phyloP scores from a whole-genome alignment of 1,284 basidiomycete genomes.

The Abortiporus biennis region DNA sequence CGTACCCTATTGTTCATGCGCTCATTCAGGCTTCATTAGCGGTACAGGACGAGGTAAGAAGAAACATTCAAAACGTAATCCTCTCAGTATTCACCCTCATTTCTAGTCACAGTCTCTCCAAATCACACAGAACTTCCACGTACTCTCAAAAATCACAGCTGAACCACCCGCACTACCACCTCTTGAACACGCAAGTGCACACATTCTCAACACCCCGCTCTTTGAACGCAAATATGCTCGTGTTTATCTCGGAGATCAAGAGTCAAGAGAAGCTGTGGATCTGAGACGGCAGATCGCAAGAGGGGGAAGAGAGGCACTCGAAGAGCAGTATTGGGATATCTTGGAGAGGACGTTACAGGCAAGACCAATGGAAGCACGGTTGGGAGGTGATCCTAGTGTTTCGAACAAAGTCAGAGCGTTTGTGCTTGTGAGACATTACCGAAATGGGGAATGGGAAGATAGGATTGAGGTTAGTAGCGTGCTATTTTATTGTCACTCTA shows the following conservation, averaged over 20 bases:
- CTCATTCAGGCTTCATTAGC: conserved; percentile 59
- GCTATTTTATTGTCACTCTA: not conserved
- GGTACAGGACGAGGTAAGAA: conserved; percentile 52
- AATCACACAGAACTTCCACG: conserved; percentile 64
- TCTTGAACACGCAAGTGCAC: conserved; percentile 69
- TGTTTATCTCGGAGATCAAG: conserved; percentile 64
- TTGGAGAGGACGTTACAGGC: conserved; percentile 84
- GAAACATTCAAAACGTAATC: conserved; percentile 21
- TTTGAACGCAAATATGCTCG: conserved; percentile 72
- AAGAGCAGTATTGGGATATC: conserved; percentile 83
- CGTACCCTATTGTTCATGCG: conserved; percentile 70
- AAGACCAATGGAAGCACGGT: conserved; percentile 77
- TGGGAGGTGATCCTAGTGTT: conserved; percentile 90
- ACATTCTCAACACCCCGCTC: conserved; percentile 68
- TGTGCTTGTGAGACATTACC: conserved; percentile 74
- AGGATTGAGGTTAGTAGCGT: conserved; percentile 64
- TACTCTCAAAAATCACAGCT: conserved; percentile 64
- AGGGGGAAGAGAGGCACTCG: conserved; percentile 71
- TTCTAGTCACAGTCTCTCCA: conserved; percentile 43
- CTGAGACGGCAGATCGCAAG: conserved; percentile 67
- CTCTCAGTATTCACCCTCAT: not conserved
- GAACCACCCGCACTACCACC: conserved; percentile 67
- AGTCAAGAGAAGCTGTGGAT: conserved; percentile 55
- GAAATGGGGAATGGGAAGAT: conserved; percentile 80
- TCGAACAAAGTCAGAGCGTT: conserved; percentile 88